These are phyloP conservation scores for Clonostachys rhizophaga DNA, from an alignment of 2,329 filamentous ascomycete species.

Conservation along the genomic window DNA sequence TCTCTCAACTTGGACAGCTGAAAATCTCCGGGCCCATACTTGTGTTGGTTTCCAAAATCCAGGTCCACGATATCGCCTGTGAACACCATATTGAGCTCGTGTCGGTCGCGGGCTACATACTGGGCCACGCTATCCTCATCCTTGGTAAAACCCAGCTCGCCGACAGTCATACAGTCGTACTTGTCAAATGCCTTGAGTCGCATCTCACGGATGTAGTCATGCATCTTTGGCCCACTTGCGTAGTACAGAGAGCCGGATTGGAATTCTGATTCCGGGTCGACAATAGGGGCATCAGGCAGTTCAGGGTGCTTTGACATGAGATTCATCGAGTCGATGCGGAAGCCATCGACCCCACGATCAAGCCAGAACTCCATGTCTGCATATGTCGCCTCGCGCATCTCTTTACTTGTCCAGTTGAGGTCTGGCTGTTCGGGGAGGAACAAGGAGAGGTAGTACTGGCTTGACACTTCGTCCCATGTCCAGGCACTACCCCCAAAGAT, in stretches of 20 bases:
- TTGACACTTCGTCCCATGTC: conserved; percentile 58
- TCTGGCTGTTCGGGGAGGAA: conserved; percentile 70
- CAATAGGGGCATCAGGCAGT: conserved; percentile 47
- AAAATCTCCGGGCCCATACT: background rate
- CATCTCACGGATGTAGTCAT: conserved; percentile 60
- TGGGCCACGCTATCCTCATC: conserved; percentile 46
- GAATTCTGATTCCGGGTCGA: conserved; percentile 18
- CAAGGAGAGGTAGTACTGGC: conserved; percentile 67
- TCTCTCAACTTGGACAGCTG: conserved; percentile 25
- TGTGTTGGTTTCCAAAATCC: conserved; percentile 28
- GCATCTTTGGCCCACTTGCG: conserved; percentile 39
- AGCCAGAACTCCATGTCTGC: conserved; percentile 66
- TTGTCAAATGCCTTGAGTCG: conserved; percentile 42
- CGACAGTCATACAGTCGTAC: conserved; percentile 59
- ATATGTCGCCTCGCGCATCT: conserved; percentile 61
- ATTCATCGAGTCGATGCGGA: conserved; percentile 66
- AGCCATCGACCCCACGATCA: conserved; percentile 61
- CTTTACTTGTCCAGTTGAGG: conserved; percentile 71
- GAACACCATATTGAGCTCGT: conserved; percentile 60
- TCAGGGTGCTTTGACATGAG: conserved; percentile 55
- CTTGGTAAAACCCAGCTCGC: conserved; percentile 56
- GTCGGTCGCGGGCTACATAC: conserved; percentile 46
- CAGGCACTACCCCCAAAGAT: conserved; percentile 53
- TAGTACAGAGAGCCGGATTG: conserved; percentile 12
- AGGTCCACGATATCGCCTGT: conserved; percentile 56